Base-by-base conservation (phyloP, 768 basidiomycete species). In the Suillus discolor region DNA sequence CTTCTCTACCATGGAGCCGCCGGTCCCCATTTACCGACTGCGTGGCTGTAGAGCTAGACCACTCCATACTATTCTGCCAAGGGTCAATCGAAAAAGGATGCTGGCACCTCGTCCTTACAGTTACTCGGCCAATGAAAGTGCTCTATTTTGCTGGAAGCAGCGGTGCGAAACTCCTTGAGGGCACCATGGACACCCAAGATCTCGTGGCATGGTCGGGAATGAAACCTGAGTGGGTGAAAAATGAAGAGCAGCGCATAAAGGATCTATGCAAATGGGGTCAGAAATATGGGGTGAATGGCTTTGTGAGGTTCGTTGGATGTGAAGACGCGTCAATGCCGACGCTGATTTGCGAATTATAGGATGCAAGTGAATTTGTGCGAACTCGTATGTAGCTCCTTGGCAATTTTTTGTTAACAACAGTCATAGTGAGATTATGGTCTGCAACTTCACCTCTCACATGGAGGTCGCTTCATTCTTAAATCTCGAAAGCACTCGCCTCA, bases 331-430 rank as follows among this genome's bases (percentile, higher is more conserved):
- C n/a, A 16, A 57, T 3, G 12, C 31, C 36, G 25, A 28, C 28
- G 18, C 25, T 41, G 9, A 59, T 39, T 28, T 41, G 16, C 12
- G 16, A 11, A 5, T 12, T 18, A n/a, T 45, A 82, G 81, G 66
- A 83, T 84, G 83, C 80, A 83, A 74, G 79, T 80, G 77, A 78
- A 82, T 67, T 83, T 86, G 82, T 84, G 66, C 69, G 82, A 73
- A 34, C 11, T 4, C 28, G 36, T 25, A 31, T 31, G 18, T 61
- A 6, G 3, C 9, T 18, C 20, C 3, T 9, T 6, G 16, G 62
- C 18, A 8, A 4, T 23, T 13, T 13, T 7, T 6, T 39, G 12
- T 6, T 65, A 20, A 65, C 13, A n/a, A 39, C n/a, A 0, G 6
- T 64, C 13, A n/a, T 51, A 84, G 83, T 65, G 84, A 85, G 70